These are phyloP conservation scores for Mangifera indica DNA, from an alignment of 345 rosid species.

Conservation along the genomic window DNA sequence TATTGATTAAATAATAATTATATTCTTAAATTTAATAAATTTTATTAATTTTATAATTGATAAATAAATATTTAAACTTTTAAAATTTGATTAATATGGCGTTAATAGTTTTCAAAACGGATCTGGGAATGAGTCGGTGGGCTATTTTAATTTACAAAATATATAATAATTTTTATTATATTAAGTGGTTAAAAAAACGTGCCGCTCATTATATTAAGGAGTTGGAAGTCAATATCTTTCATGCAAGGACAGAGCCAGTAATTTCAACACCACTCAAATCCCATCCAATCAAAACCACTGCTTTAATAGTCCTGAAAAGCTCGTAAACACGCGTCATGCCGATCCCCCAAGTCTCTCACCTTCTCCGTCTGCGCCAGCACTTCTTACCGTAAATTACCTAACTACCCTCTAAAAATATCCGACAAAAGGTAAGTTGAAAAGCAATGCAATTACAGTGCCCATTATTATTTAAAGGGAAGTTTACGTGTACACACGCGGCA, in stretches of 20 bases:
- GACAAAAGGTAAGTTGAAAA: not conserved
- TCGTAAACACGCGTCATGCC: conserved; percentile 23
- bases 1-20: no score
- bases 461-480: not conserved
- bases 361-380: conserved; percentile 4
- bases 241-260: conserved; percentile 16
- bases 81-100: no score
- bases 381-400: conserved; percentile 15
- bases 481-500: conserved; percentile 16
- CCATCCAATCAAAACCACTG: conserved; percentile 25
- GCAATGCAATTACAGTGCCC: conserved; percentile 26
- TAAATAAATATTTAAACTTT: no score
- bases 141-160: no score
- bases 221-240: not conserved
- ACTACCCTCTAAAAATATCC: conserved; percentile 25
- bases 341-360: not conserved
- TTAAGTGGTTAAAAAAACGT: no score
- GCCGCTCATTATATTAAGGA: not conserved
- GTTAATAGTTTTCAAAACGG: no score
- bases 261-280: conserved; percentile 22
- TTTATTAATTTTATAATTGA: no score
- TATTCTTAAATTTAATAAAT: no score
- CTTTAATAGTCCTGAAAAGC: not conserved
- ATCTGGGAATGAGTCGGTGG: no score
- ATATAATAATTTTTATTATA: no score